These are phyloP conservation scores for Phaeotremella fagi DNA, from an alignment of 768 basidiomycete genomes.

Conservation along the genomic window DNA sequence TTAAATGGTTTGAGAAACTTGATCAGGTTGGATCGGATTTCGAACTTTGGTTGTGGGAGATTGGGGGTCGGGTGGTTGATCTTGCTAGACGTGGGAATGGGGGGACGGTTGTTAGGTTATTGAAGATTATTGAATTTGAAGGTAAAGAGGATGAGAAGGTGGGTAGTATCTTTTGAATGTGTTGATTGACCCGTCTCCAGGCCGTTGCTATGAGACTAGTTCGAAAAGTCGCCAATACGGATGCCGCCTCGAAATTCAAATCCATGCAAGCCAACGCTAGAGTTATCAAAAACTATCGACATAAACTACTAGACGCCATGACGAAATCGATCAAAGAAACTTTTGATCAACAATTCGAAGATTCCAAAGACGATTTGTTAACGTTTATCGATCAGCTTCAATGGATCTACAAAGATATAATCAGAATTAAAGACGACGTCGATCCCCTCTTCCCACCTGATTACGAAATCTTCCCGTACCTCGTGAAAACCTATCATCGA, in stretches of 20 bases:
- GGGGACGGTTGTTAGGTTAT: slow-evolving; percentile 80
- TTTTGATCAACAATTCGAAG: slow-evolving; percentile 65
- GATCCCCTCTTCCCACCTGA: slow-evolving; percentile 85
- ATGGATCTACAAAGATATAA: slow-evolving; percentile 94
- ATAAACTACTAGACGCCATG: slow-evolving; percentile 78
- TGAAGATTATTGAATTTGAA: slow-evolving; percentile 92
- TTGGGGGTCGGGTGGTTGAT: slow-evolving; percentile 41
- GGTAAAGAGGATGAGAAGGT: slow-evolving; percentile 93
- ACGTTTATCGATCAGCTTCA: slow-evolving; percentile 70
- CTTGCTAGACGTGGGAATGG: slow-evolving; percentile 73
- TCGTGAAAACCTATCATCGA: slow-evolving; percentile 84
- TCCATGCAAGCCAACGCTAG: slow-evolving; percentile 91
- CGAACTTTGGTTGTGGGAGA: slow-evolving; percentile 71
- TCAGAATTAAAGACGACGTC: slow-evolving; percentile 84
- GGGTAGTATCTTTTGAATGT: slow-evolving; percentile 8
- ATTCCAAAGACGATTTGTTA: slow-evolving; percentile 61
- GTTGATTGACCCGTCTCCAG: slow-evolving; percentile 50
- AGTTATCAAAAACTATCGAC: slow-evolving; percentile 89
- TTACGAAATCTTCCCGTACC: slow-evolving; percentile 80
- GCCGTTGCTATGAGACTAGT: slow-evolving; percentile 90
- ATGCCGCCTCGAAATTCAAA: slow-evolving; percentile 86
- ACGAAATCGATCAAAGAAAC: slow-evolving; percentile 66
- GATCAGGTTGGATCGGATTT: slow-evolving; percentile 75
- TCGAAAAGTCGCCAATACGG: slow-evolving; percentile 86
- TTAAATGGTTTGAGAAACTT: slow-evolving; percentile 74